Base-by-base conservation (phyloP, 352 stramenopile species). In the Phytophthora macrochlamydospora region DNA sequence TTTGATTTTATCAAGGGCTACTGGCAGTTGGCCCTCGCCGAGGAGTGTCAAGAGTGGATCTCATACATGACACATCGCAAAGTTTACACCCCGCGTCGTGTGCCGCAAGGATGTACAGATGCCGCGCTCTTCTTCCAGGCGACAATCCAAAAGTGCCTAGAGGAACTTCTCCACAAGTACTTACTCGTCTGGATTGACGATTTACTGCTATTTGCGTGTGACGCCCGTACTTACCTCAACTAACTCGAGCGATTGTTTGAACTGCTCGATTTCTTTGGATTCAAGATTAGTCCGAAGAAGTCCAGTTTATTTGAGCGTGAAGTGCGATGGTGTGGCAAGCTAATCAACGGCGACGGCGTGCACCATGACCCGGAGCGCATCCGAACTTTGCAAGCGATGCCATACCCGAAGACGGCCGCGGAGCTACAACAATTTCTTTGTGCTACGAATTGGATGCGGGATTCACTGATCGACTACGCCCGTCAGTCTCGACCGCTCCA, bases 131-230 rank as follows among this genome's bases (percentile, higher is more conserved):
- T 49, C 43, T 51, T 59, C 30, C 53, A 59, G 32, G 28, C 4
- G 2, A 50, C 42, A 7, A 44, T 59, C 12, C 35, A 59, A 14
- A 51, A 51, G 7, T 59, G 40, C 43, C 18, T 50, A 18, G 24
- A 14, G 28, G 24, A 31, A 29, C 28, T 59, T 13, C 37, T 59
- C 7, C 43, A 59, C 28, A 4, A 51, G 11, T 28, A 45, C 33
- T 29, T 72, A n/a, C 31, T 78, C 7, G 40, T 72, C 1, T 79
- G 71, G 56, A 70, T 79, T 28, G 71, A 75, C 43, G 62, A 75
- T 43, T 28, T 78, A 3, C 60, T 78, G 1, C 13, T 75, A 1
- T 73, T 62, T 53, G 65, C 60, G 3, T 13, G 43, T 2, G 54
- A 65, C 32, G 54, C 64, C 8, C 43, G 61, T 3, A 62, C 43